Base-by-base conservation (phyloP, 306 rosid genomes). In the Prunus salicina region DNA sequence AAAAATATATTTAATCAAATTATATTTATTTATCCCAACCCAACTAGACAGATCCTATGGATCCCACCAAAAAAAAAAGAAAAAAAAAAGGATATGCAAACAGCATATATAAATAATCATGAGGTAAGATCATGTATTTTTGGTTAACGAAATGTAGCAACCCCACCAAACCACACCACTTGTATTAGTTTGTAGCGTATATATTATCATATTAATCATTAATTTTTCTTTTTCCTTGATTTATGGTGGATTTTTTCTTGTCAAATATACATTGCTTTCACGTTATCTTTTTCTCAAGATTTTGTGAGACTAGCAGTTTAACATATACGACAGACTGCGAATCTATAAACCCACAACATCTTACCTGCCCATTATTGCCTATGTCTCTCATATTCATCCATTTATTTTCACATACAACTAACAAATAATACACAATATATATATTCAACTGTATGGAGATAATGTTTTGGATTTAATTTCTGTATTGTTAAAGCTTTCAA, bases 231-330 rank as follows among this genome's bases (percentile, higher is more conserved):
- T 60, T 25, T 6, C 30, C 13, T 28, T 14, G 18, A 63, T 14
- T 63, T 63, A 1, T 63, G 12, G 19, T 11, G 62, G 49, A 5
- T 63, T 16, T 69, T 60, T 62, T 28, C 38, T 64, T 27, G 69
- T 73, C 71, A 75, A 77, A 47, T 34, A 3, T 15, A 77, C 74
- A 63, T 81, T 72, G 74, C 82, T 83, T 83, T 75, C 78, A 83
- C 79, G 82, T 67, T 49, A 87, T 87, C 76, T 83, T 78, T 7
- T 64, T 79, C 73, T 22, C 51, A 34, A 80, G 82, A 86, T 79
- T 25, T 63, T 66, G 58, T 61, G 46, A 61, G 18, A 68, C 18
- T 11, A 18, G 16, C 45, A 3, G 58, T 43, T 46, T 25, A 20
- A 64, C 53, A 71, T 32, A 78, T 24, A 63, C 34, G 46, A 53